Conservation (phyloP, 2,329 filamentous ascomycete species). For the Microsporum canis region DNA sequence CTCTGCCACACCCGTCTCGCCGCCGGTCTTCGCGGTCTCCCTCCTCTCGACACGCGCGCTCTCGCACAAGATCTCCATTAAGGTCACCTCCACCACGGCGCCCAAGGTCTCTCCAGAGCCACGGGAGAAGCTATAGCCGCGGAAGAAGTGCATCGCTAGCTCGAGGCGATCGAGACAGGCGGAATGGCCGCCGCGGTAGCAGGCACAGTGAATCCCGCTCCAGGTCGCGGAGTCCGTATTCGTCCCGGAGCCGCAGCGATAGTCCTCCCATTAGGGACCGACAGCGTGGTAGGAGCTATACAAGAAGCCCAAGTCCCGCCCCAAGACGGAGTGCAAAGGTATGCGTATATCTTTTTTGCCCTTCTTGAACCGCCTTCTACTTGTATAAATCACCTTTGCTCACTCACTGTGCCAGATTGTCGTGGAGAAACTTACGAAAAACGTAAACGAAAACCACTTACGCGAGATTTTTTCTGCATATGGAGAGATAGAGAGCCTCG, state of each 20-base stretch:
- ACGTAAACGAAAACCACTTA: conserved; percentile 78
- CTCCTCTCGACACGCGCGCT: conserved; percentile 12
- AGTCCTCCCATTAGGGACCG: conserved; percentile 26
- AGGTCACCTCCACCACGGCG: background rate
- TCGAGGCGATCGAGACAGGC: conserved; percentile 4
- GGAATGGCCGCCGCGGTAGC: conserved; percentile 18
- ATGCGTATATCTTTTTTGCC: background rate
- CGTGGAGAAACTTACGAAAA: conserved; percentile 90
- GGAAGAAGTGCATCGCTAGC: background rate
- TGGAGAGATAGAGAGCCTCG: conserved; percentile 72
- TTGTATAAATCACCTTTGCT: background rate
- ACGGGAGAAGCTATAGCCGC: background rate
- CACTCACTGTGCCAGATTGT: conserved; percentile 57
- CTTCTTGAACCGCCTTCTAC: background rate
- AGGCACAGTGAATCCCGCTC: conserved; percentile 13
- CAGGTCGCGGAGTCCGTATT: conserved; percentile 14
- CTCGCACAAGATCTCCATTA: conserved; percentile 11
- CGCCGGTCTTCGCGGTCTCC: conserved; percentile 22
- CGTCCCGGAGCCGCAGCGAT: conserved; percentile 29
- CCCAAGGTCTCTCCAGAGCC: conserved; percentile 2
- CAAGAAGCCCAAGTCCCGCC: conserved; percentile 23
- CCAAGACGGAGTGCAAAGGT: conserved; percentile 29
- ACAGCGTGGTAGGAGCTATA: conserved; percentile 31
- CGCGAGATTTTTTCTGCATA: conserved; percentile 86
- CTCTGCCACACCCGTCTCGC: conserved; percentile 14